phyloP scores from a whole-genome alignment of 2,329 filamentous ascomycete species.

The Simplicillium sp. region DNA sequence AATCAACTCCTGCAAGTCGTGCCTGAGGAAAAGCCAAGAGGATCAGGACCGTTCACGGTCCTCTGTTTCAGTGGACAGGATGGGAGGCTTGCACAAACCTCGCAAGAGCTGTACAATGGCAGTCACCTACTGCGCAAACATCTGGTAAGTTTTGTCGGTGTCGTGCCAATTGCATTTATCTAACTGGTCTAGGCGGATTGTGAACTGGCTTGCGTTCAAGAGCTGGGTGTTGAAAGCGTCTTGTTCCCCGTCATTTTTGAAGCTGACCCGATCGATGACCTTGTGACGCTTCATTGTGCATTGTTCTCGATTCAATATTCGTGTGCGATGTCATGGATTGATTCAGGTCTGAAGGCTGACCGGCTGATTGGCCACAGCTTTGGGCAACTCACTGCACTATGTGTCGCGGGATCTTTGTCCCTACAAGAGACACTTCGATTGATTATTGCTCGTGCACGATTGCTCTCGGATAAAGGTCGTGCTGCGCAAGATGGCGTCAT shows the following conservation, averaged over 20 bases:
- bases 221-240: constrained; percentile 17
- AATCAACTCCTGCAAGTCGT: too few relatives aligned
- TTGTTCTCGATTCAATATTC: constrained; percentile 31
- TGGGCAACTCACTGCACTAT: constrained; percentile 30
- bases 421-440: constrained; percentile 20
- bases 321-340: constrained; percentile 23
- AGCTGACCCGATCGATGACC: constrained; percentile 11
- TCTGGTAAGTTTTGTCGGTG: constrained; percentile 8
- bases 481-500: constrained; percentile 26
- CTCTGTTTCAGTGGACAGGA: constrained; percentile 23
- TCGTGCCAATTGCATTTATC: not conserved
- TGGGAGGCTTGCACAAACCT: constrained; percentile 17
- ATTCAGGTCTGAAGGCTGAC: constrained; percentile 15
- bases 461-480: constrained; percentile 23
- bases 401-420: constrained; percentile 20
- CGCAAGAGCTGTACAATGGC: constrained; percentile 18
- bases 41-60: too few relatives aligned
- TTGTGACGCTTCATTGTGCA: constrained; percentile 23
- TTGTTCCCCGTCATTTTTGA: constrained; percentile 23
- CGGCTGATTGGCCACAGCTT: constrained; percentile 28
- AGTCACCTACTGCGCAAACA: constrained; percentile 11
- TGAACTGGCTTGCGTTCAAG: too few relatives aligned
- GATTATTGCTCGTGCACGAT: constrained; percentile 15
- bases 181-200: too few relatives aligned
- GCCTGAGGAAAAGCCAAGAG: too few relatives aligned